Percentiles rank a stretch among this genome's conserved stretches.
Evolutionary conservation across 2,329 filamentous ascomycete species (phyloP).

Genomic region (Pseudofabraea citricarpa): DNA sequence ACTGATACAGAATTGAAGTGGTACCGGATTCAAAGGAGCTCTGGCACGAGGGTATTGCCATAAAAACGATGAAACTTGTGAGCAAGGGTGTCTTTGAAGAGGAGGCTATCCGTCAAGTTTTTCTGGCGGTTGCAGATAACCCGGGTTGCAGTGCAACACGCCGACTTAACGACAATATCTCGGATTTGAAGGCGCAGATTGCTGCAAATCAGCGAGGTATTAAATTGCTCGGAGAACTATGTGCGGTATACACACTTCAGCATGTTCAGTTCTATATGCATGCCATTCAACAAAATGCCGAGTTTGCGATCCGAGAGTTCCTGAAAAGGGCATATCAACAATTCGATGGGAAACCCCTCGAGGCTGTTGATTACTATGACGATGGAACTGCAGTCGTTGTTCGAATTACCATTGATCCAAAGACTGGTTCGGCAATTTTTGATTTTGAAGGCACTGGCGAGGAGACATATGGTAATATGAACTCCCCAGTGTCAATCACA

Average conservation of each 20-base stretch:
- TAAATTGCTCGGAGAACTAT: conserved; percentile 63
- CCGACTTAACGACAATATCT: conserved; percentile 73
- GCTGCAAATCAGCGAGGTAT: conserved; percentile 80
- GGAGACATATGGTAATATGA: conserved; percentile 71
- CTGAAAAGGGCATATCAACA: conserved; percentile 41
- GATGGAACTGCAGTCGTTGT: conserved; percentile 1
- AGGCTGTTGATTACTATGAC: conserved; percentile 68
- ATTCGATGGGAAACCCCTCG: conserved; percentile 60
- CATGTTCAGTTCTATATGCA: conserved; percentile 78
- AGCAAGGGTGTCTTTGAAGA: conserved; percentile 73
- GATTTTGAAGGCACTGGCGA: conserved; percentile 71
- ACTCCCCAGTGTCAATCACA: conserved; percentile 73
- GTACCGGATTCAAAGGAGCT: conserved; percentile 66
- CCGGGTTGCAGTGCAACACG: conserved; percentile 72
- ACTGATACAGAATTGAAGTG: no score
- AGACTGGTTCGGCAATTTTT: conserved; percentile 68
- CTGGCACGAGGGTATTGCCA: conserved; percentile 56
- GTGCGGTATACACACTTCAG: conserved; percentile 67
- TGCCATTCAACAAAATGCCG: conserved; percentile 43
- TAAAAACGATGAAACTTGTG: conserved; percentile 63
- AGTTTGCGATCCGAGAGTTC: not conserved
- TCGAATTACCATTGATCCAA: conserved; percentile 50
- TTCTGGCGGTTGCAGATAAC: conserved; percentile 69
- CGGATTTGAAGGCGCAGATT: conserved; percentile 72
- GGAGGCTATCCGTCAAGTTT: conserved; percentile 61